Percentiles rank a stretch among this genome's conserved stretches.
These are phyloP conservation scores for Phalaenopsis aphrodite DNA, from an alignment of 106 monocot species.

Conservation along the genomic window DNA sequence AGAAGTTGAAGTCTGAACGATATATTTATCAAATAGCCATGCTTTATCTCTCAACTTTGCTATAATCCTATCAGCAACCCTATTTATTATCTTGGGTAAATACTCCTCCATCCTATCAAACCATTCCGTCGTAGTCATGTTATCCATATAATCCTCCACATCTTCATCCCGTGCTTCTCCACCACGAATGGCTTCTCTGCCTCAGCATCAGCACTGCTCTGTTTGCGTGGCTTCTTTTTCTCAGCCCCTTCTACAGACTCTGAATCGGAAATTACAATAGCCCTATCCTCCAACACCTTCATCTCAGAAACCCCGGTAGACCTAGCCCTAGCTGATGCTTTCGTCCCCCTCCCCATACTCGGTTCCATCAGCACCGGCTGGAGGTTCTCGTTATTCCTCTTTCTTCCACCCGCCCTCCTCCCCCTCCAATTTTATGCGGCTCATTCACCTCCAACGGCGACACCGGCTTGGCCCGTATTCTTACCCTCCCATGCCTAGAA, in stretches of 20 bases:
- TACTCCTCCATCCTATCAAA: background rate
- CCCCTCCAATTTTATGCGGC: background rate
- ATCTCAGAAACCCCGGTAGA: constrained; percentile 3
- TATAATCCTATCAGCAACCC: too few relatives aligned
- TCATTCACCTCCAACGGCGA: background rate
- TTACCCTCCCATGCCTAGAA: background rate
- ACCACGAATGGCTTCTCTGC: background rate
- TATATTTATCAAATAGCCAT: too few relatives aligned
- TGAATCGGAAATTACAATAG: too few relatives aligned
- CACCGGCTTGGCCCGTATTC: background rate
- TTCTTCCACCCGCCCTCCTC: background rate
- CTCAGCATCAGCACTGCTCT: background rate
- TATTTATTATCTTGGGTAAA: too few relatives aligned
- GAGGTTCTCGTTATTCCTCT: background rate
- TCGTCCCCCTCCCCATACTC: constrained; percentile 6
- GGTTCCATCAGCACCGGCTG: constrained; percentile 9
- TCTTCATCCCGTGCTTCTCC: background rate
- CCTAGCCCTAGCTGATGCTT: background rate
- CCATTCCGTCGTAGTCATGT: background rate
- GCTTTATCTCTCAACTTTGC: too few relatives aligned
- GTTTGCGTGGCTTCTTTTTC: background rate
- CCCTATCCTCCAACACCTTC: background rate
- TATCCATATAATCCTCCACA: background rate
- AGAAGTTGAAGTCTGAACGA: too few relatives aligned
- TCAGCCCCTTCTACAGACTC: too few relatives aligned